Conservation (phyloP, 257 asterid genomes). For the Haberlea rhodopensis region DNA sequence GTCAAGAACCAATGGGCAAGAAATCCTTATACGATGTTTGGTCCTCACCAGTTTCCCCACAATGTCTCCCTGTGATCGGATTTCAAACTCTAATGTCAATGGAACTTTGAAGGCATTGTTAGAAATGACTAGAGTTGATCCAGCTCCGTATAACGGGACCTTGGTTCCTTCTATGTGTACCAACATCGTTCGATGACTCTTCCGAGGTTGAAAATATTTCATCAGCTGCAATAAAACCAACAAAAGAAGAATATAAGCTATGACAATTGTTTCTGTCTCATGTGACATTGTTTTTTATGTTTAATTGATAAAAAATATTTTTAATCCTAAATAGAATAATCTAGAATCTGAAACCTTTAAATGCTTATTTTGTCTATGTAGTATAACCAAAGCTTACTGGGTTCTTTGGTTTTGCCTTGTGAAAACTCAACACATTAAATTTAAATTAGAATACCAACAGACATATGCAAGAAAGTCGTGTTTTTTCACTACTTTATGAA, state of each 20-base stretch:
- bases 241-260: slow-evolving; percentile 1
- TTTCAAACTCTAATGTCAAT: slow-evolving; percentile 61
- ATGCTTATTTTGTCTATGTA: no score
- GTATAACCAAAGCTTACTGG: no score
- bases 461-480: no score
- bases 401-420: no score
- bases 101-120: slow-evolving; percentile 37
- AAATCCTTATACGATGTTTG: slow-evolving; percentile 43
- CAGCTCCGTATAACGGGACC: slow-evolving; percentile 91
- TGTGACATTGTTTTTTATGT: no score
- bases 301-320: no score
- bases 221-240: slow-evolving; percentile 51
- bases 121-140: slow-evolving; percentile 44
- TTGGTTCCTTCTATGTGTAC: slow-evolving; percentile 67
- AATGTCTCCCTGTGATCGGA: slow-evolving; percentile 64
- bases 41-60: slow-evolving; percentile 85
- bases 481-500: no score
- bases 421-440: no score
- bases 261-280: no score
- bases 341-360: no score
- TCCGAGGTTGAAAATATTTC: slow-evolving; percentile 74
- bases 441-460: no score
- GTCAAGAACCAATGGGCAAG: slow-evolving; percentile 76
- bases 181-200: slow-evolving; percentile 58
- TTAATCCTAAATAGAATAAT: no score